Conservation (phyloP, 768 basidiomycete genomes). For the Lactarius vividus region DNA sequence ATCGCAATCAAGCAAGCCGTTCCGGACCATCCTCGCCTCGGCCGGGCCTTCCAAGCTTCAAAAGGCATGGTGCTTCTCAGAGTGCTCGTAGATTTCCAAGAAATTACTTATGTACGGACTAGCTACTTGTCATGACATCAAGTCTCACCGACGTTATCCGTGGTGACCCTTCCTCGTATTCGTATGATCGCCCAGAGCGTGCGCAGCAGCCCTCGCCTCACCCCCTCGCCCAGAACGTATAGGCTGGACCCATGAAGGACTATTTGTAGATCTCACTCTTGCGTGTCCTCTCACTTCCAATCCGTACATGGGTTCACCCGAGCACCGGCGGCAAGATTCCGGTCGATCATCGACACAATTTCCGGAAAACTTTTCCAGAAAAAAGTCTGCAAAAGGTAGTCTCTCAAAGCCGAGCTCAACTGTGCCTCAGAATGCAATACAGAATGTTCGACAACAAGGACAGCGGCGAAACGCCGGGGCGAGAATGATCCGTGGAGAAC, state of each 20-base stretch:
- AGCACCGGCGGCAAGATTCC: constrained; percentile 38
- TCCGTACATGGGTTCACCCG: constrained; percentile 33
- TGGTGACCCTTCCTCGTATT: constrained; percentile 53
- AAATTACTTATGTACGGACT: constrained; percentile 54
- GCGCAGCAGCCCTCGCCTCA: constrained; percentile 30
- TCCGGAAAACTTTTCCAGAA: constrained; percentile 35
- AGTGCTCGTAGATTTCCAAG: constrained; percentile 38
- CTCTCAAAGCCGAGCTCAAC: constrained; percentile 42
- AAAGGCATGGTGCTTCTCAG: too few relatives aligned
- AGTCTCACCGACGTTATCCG: constrained; percentile 36
- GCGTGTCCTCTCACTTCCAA: constrained; percentile 40
- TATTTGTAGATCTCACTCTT: constrained; percentile 45
- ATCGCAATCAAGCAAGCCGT: background rate
- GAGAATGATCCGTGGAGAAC: constrained; percentile 39
- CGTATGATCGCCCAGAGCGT: constrained; percentile 37
- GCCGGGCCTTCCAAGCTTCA: too few relatives aligned
- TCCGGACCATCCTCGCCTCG: too few relatives aligned
- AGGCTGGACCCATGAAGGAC: constrained; percentile 24
- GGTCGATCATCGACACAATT: constrained; percentile 36
- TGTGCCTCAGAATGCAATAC: constrained; percentile 44
- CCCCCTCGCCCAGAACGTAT: too few relatives aligned
- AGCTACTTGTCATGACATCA: constrained; percentile 49
- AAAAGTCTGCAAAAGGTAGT: constrained; percentile 43
- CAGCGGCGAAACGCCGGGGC: constrained; percentile 54
- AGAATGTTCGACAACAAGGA: constrained; percentile 47